These are phyloP conservation scores for Salix udensis DNA, from an alignment of 345 rosid species.

Conservation along the genomic window DNA sequence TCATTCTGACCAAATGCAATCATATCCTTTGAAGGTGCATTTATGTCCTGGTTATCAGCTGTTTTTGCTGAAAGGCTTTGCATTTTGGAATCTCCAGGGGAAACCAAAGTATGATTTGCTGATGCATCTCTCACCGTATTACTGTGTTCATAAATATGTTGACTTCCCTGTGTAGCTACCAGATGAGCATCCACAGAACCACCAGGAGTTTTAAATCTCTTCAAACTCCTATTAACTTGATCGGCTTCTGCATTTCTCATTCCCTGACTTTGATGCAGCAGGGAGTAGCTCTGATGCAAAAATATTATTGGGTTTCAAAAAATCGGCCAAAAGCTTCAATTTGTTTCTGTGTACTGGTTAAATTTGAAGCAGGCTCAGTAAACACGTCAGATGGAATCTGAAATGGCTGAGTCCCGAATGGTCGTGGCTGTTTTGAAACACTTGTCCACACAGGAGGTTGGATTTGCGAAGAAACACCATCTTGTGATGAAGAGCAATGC, in stretches of 20 bases:
- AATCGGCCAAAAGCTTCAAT: slow-evolving; percentile 59
- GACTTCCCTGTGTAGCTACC: slow-evolving; percentile 35
- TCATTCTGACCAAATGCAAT: slow-evolving; percentile 33
- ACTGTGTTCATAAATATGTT: slow-evolving; percentile 33
- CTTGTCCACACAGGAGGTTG: slow-evolving; percentile 36
- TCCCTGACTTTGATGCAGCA: slow-evolving; percentile 50
- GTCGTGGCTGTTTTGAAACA: slow-evolving; percentile 39
- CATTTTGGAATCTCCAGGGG: slow-evolving; percentile 35
- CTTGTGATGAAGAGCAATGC: slow-evolving; percentile 41
- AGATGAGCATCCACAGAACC: slow-evolving; percentile 39
- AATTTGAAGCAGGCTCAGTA: slow-evolving; percentile 29
- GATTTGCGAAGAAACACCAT: slow-evolving; percentile 31
- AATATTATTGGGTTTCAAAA: slow-evolving; percentile 42
- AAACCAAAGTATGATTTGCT: slow-evolving; percentile 17
- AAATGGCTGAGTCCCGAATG: slow-evolving; percentile 38
- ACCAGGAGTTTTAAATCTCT: slow-evolving; percentile 49
- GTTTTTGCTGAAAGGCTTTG: slow-evolving; percentile 25
- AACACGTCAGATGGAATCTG: slow-evolving; percentile 30
- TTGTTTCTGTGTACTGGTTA: slow-evolving; percentile 39
- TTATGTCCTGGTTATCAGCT: slow-evolving; percentile 27
- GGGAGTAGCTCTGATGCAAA: slow-evolving; percentile 40
- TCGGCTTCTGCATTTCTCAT: slow-evolving; percentile 48
- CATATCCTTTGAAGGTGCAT: slow-evolving; percentile 32
- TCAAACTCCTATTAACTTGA: slow-evolving; percentile 42
- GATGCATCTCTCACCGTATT: slow-evolving; percentile 36